Evolutionary conservation across 768 basidiomycete species (phyloP), one percentile per base, ranked within the genome.

Genomic region (Macrolepiota fuliginosa): DNA sequence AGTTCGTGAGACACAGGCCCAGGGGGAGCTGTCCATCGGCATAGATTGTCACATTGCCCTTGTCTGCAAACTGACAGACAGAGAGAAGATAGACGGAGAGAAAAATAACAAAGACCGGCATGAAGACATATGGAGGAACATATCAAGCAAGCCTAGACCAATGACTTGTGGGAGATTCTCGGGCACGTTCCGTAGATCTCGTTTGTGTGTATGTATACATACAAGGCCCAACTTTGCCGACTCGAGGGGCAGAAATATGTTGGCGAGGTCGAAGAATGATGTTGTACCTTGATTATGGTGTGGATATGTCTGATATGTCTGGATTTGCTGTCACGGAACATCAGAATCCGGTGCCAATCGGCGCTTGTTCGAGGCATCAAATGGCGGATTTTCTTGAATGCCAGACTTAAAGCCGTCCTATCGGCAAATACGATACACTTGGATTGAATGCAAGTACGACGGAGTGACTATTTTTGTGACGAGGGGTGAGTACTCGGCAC

Each of bases 21-120:
- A 76, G 73, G 75, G 75, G 72, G 71, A 76, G 71, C 76, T 77
- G 75, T 77, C 76, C 64, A 72, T 66, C 62, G 60, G 42, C 45
- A 54, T 53, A 36, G 12, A n/a, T 54, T 61, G 59, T 54, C 52
- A 35, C 51, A 45, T 54, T 24, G 54, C 22, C 29, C 54, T 54
- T 55, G 60, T 55, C 50, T 32, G 37, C 25, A 19, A 17, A 42
- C 64, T 67, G 64, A 69, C 62, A 63, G 66, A 65, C 62, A 64
- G 39, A 59, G 50, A 54, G 13, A 60, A 62, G 51, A 39, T 58
- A 25, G 39, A 58, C 29, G 19, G 56, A 51, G 54, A 50, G 47
- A 27, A 32, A 35, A 47, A 46, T 63, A 19, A 37, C 11, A 37
- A 27, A 50, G 17, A 19, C 57, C 49, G 57, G 47, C 22, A 22